Percentiles rank a stretch among this genome's conserved stretches.
phyloP scores from a whole-genome alignment of 2,329 filamentous ascomycete species.

The Scedosporium aurantiacum region DNA sequence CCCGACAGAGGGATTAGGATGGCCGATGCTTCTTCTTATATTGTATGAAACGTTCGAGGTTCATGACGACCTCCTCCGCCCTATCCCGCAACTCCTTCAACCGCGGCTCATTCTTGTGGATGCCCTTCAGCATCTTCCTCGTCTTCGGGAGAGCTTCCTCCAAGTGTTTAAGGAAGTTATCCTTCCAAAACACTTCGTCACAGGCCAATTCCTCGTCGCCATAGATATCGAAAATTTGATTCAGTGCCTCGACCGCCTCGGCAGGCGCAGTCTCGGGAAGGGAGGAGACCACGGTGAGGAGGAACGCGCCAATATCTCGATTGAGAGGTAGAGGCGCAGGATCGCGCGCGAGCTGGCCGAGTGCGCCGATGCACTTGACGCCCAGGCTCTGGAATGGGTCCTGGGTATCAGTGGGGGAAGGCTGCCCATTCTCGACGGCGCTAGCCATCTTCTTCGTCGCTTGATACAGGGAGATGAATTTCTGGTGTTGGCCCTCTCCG shows the following conservation, averaged over 20 bases:
- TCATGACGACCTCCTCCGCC: conserved; percentile 50
- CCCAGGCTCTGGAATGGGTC: conserved; percentile 53
- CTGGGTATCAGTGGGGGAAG: conserved; percentile 16
- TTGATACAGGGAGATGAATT: conserved; percentile 55
- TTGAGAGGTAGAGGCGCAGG: conserved; percentile 44
- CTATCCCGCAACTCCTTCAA: conserved; percentile 44
- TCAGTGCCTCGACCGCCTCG: conserved; percentile 51
- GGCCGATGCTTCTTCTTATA: conserved; percentile 53
- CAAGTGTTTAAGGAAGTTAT: conserved; percentile 47
- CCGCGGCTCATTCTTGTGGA: conserved; percentile 43
- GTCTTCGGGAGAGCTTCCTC: conserved; percentile 42
- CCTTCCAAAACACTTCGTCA: conserved; percentile 55
- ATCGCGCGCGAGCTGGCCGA: conserved; percentile 50
- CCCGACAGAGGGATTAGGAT: background rate
- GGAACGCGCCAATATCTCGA: conserved; percentile 52
- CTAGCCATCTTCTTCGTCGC: conserved; percentile 31
- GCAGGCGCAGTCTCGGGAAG: conserved; percentile 43
- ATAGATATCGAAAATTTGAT: conserved; percentile 59
- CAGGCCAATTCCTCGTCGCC: conserved; percentile 46
- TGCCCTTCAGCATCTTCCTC: conserved; percentile 44
- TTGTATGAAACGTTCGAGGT: conserved; percentile 48
- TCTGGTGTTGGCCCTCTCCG: conserved; percentile 42
- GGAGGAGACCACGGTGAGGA: conserved; percentile 42
- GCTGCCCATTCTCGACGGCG: conserved; percentile 15
- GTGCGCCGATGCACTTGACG: conserved; percentile 56